Base-by-base conservation (phyloP, 83 land plant genomes). In the Picea abies region DNA sequence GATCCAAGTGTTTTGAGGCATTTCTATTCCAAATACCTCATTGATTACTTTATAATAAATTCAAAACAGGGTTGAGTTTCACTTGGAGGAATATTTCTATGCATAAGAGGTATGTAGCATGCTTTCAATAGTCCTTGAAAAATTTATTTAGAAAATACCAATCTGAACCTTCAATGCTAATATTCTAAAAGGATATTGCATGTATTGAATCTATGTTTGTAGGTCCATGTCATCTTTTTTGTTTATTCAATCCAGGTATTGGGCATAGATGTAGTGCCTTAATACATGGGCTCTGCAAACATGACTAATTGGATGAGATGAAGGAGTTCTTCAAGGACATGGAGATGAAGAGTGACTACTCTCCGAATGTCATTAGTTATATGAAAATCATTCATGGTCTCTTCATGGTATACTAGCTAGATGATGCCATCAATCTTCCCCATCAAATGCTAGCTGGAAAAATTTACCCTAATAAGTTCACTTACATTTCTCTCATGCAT, bases 401-500 rank as follows among this genome's bases (percentile, higher is more conserved):
- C 8, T 79, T 87, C 85, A 89, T 82, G 64, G 32, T 26, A 3
- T 84, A 87, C 56, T 80, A 84, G 25, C 3, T 86, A 7, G 67
- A 10, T 3, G 83, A 79, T 11, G 82, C 82, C 23, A 41, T 71
- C 17, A 84, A 52, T 5, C 39, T 17, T 19, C 76, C 87, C 64
- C 60, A 61, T 35, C 4, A 39, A 80, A 84, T 84, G 89, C 23
- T 23, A 19, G 83, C 84, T 67, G 44, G 60, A 3, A 81, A 85
- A 2, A 69, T 81, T 70, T 23, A 15, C 71, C 89, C 84, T 4
- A 84, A 87, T 76, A 47, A 63, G 26, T 67, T 71, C 41, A 82
- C 82, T 14, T 90, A 83, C 63, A 87, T 81, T 81, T 81, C 85
- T 65, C 63, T 87, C 67, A 87, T 87, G 35, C 85, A 90, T 62